These are phyloP conservation scores for Penicillium decumbens DNA, from an alignment of 2,329 filamentous ascomycete species.

Conservation along the genomic window DNA sequence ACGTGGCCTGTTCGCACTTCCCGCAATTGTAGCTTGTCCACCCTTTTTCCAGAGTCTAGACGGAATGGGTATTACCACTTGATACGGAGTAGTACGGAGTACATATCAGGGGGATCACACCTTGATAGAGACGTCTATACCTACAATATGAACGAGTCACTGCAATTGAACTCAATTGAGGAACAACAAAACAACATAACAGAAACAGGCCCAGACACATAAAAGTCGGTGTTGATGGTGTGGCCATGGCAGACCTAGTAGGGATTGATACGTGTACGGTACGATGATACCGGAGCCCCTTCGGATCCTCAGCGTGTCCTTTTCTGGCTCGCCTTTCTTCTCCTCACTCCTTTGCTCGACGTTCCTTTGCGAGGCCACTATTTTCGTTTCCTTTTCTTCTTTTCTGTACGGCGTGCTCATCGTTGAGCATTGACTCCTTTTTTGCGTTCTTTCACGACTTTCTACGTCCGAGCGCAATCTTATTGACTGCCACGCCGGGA, in stretches of 20 bases:
- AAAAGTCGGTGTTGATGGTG: neutral
- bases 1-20: slow-evolving; percentile 25
- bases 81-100: neutral
- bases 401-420: slow-evolving; percentile 7
- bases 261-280: slow-evolving; percentile 10
- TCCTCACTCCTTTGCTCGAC: slow-evolving; percentile 16
- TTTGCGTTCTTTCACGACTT: neutral
- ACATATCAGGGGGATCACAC: no score
- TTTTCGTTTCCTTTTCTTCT: slow-evolving; percentile 9
- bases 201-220: neutral
- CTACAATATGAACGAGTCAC: neutral
- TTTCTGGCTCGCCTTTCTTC: slow-evolving; percentile 16
- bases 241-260: neutral
- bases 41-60: neutral
- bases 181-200: neutral
- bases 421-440: slow-evolving; percentile 6
- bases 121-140: neutral
- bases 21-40: slow-evolving; percentile 9
- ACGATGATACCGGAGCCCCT: slow-evolving; percentile 7
- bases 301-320: slow-evolving; percentile 20
- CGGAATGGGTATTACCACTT: neutral
- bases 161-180: neutral
- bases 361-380: slow-evolving; percentile 4
- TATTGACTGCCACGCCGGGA: slow-evolving; percentile 2
- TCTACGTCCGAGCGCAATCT: slow-evolving; percentile 10